phyloP scores from a whole-genome alignment of 768 basidiomycete species.

The Leucosporidium creatinivorum region DNA sequence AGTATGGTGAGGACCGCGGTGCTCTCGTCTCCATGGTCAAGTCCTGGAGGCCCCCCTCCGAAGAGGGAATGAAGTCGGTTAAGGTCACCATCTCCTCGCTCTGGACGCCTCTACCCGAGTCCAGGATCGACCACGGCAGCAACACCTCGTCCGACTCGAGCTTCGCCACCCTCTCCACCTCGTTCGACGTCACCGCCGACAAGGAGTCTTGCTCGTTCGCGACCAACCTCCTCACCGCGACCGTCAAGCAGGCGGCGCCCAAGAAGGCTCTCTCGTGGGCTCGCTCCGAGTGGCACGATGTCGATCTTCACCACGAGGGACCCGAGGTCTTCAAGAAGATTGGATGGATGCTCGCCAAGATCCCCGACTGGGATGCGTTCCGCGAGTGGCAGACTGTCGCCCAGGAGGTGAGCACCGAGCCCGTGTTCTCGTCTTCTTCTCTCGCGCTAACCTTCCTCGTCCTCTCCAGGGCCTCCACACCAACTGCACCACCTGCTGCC shows the following conservation, averaged over 20 bases:
- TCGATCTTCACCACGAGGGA: conserved; percentile 81
- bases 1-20: conserved; percentile 72
- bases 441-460: neutral
- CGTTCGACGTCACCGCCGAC: conserved; percentile 51
- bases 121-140: conserved; percentile 26
- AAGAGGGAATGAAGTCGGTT: neutral
- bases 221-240: conserved; percentile 68
- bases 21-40: conserved; percentile 65
- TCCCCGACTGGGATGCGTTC: conserved; percentile 63
- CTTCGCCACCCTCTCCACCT: conserved; percentile 49
- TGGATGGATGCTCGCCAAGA: conserved; percentile 79
- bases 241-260: conserved; percentile 58
- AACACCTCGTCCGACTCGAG: neutral
- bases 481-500: conserved; percentile 55
- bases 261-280: conserved; percentile 57
- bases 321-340: conserved; percentile 62
- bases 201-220: conserved; percentile 65
- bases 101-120: conserved; percentile 21
- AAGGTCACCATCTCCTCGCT: neutral
- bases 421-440: neutral
- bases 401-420: conserved; percentile 34
- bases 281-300: conserved; percentile 61
- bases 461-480: neutral
- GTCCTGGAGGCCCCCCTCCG: conserved; percentile 60
- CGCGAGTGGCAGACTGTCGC: conserved; percentile 63